Evolutionary conservation across 1,284 basidiomycete species (phyloP).

Genomic region (Macrocybe sp.): DNA sequence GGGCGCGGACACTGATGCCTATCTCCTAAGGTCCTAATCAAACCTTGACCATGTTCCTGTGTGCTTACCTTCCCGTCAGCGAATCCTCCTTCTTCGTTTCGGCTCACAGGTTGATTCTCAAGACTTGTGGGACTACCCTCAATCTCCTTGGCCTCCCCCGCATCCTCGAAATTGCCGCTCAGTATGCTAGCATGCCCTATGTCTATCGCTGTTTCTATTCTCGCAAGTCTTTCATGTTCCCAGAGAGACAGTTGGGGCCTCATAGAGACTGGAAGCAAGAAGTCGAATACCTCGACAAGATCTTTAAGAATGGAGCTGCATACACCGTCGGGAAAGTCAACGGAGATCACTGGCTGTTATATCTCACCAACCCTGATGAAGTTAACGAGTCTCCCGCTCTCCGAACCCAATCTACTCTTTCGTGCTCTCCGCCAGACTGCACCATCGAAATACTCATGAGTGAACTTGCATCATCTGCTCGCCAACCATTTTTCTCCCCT

Average conservation of each 20-base stretch:
- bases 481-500: conserved; percentile 77
- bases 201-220: conserved; percentile 96
- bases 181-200: conserved; percentile 68
- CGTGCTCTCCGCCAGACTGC: conserved; percentile 55
- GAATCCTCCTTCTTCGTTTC: conserved; percentile 98
- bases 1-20: conserved; percentile 89
- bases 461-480: conserved; percentile 73
- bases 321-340: conserved; percentile 99
- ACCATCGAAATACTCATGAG: conserved; percentile 99
- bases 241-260: conserved; percentile 91
- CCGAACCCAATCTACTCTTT: too few species aligned
- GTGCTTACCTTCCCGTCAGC: conserved; percentile 38
- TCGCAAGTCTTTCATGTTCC: conserved; percentile 99
- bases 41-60: conserved; percentile 10
- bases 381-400: conserved; percentile 23
- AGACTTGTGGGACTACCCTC: conserved; percentile 98
- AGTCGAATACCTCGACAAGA: conserved; percentile 85
- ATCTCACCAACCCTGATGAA: conserved; percentile 70
- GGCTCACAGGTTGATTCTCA: conserved; percentile 94
- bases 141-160: conserved; percentile 92
- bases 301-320: conserved; percentile 85
- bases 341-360: conserved; percentile 98
- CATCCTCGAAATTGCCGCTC: conserved; percentile 86
- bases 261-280: conserved; percentile 96
- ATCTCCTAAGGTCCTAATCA: conserved; percentile 77